Evolutionary conservation across 1,284 basidiomycete genomes (phyloP).

Genomic region (Trichosporon sp.): DNA sequence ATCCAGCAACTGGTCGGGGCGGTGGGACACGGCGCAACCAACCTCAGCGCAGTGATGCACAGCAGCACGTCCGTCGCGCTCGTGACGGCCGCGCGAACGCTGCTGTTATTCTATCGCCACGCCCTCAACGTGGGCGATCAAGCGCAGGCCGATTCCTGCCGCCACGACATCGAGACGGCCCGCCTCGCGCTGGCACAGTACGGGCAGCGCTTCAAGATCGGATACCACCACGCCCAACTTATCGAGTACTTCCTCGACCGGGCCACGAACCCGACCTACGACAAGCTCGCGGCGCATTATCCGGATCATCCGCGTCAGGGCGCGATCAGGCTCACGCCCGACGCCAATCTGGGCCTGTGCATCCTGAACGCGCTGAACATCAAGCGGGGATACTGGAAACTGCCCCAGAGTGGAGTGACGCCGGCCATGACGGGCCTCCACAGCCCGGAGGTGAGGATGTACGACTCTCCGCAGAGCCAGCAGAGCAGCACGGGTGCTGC

Average conservation of each 20-base stretch:
- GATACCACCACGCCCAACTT: conserved; percentile 53
- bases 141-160: conserved; percentile 37
- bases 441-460: background rate
- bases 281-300: conserved; percentile 50
- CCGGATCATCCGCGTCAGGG: conserved; percentile 52
- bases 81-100: conserved; percentile 49
- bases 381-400: conserved; percentile 51
- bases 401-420: background rate
- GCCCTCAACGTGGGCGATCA: conserved; percentile 46
- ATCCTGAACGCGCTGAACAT: conserved; percentile 51
- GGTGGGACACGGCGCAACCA: conserved; percentile 31
- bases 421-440: conserved; percentile 5
- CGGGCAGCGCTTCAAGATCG: conserved; percentile 50
- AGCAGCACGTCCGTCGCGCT: conserved; percentile 47
- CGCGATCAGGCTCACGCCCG: conserved; percentile 42
- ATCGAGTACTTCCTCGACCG: conserved; percentile 55
- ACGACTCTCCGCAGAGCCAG: background rate
- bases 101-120: conserved; percentile 47
- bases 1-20: conserved; percentile 46
- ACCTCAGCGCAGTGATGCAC: conserved; percentile 48
- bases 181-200: conserved; percentile 45
- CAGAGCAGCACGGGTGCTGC: background rate
- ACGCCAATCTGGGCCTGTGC: conserved; percentile 44
- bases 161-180: conserved; percentile 46
- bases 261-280: conserved; percentile 45